Evolutionary conservation across 306 rosid genomes (phyloP).

Genomic region (Dryas octopetala): DNA sequence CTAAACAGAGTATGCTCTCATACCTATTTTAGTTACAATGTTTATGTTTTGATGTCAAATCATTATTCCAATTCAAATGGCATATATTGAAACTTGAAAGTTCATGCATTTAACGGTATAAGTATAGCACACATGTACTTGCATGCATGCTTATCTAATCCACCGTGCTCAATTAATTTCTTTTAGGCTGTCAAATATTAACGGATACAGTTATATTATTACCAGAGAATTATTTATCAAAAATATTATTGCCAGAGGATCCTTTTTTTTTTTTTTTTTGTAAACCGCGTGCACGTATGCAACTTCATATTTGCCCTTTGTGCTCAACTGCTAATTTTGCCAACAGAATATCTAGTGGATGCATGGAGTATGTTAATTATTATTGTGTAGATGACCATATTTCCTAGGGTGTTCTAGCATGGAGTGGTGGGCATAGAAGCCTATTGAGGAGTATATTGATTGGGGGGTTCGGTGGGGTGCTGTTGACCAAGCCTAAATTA

Average conservation of each 20-base stretch:
- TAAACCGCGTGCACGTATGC: not conserved
- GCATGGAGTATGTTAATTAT: constrained; percentile 14
- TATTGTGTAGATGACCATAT: constrained; percentile 17
- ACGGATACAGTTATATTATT: not conserved
- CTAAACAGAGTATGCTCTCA: constrained; percentile 72
- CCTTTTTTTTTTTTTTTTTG: not conserved
- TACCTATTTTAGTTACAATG: constrained; percentile 17
- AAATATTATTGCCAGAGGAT: not conserved
- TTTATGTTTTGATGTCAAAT: constrained; percentile 28
- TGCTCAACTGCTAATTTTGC: constrained; percentile 20
- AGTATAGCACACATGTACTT: constrained; percentile 14
- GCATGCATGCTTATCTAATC: constrained; percentile 21
- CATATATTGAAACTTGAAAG: constrained; percentile 14
- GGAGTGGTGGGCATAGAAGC: constrained; percentile 3
- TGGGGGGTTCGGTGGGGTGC: constrained; percentile 18
- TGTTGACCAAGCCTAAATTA: constrained; percentile 28
- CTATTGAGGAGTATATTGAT: not conserved
- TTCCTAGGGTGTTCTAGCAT: not conserved
- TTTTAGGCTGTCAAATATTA: not conserved
- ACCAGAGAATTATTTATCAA: not conserved
- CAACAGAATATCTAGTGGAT: constrained; percentile 6
- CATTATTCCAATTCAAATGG: constrained; percentile 11
- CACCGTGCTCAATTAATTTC: not conserved
- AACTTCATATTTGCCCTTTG: not conserved
- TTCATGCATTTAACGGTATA: constrained; percentile 5